Base-by-base conservation (phyloP, 495 filamentous ascomycete genomes). In the Penicillium desertorum region DNA sequence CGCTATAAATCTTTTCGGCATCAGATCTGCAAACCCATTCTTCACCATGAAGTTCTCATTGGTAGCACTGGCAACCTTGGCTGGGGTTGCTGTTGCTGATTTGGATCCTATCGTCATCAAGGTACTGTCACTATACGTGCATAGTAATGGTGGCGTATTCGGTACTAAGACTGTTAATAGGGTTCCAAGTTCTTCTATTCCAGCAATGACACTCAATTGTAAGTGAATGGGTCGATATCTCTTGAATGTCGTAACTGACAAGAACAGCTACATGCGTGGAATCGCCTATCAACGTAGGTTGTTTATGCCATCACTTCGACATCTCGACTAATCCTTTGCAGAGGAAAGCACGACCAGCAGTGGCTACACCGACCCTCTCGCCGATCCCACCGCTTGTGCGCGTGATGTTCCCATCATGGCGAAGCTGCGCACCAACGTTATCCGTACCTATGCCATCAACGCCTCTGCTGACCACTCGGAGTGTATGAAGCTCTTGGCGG, bases 381-480 rank as follows among this genome's bases (percentile, higher is more conserved):
- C 90, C 51, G 81, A 96, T 73, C 69, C 67, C 17, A 70, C 77
- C 17, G 70, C 74, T 56, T 97, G 93, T 79, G 74, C 79, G 62
- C 88, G 92, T 58, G 94, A 98, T 71, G 74, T 98, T 34, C 90
- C 91, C n/a, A 76, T 85, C 59, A 81, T 98, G 48, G 62, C 83
- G 68, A 80, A 88, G 61, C 80, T 96, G 37, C 79, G 81, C 56
- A 93, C 92, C 65, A 98, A 98, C 75, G 84, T 85, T 27, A 91
- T 98, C 68, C 93, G 94, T 65, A 90, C 92, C 17, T 98, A 98
- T 73, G 90, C 90, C 64, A 83, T 98, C 68, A 84, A 98, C 73
- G 86, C 94, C 17, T 82, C 79, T 10, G 70, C 76, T 54, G 81
- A 96, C 74, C 94, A 98, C 77, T 76, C 76, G n/a, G 75, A 73